These are phyloP conservation scores for Boletus mariae DNA, from an alignment of 1,284 basidiomycete genomes.

Conservation along the genomic window DNA sequence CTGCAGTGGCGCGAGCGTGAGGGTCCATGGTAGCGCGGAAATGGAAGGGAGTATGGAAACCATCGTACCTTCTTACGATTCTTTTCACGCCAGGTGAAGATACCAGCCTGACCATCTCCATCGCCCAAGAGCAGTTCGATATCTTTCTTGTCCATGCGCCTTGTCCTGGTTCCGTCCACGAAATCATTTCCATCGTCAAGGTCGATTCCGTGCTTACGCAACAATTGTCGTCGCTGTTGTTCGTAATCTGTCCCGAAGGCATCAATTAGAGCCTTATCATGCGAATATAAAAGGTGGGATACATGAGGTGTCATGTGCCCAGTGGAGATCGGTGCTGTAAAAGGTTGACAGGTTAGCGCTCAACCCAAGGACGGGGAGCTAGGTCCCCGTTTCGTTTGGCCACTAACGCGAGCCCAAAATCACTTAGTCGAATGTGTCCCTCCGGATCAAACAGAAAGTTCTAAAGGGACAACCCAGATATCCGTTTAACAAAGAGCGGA, in stretches of 20 bases:
- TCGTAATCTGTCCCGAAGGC: conserved; percentile 71
- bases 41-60: conserved; percentile 20
- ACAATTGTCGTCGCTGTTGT: conserved; percentile 83
- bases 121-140: conserved; percentile 79
- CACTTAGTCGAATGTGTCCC: conserved; percentile 92
- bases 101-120: conserved; percentile 68
- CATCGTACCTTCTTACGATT: conserved; percentile 76
- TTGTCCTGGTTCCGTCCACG: conserved; percentile 63
- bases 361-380: conserved; percentile 8
- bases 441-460: conserved; percentile 93
- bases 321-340: conserved; percentile 75
- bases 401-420: conserved; percentile 90
- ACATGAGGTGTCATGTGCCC: conserved; percentile 92
- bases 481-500: conserved; percentile 26
- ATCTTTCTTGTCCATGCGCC: conserved; percentile 73
- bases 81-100: conserved; percentile 94
- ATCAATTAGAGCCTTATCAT: conserved; percentile 27
- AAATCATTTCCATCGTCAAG: conserved; percentile 74
- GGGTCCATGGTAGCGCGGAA: conserved; percentile 20
- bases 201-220: conserved; percentile 93
- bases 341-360: conserved; percentile 22
- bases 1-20: conserved; percentile 37
- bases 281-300: conserved; percentile 9
- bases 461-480: conserved; percentile 42
- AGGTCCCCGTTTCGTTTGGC: conserved; percentile 22